Evolutionary conservation across 306 rosid species (phyloP).

Genomic region (Acacia crassicarpa): DNA sequence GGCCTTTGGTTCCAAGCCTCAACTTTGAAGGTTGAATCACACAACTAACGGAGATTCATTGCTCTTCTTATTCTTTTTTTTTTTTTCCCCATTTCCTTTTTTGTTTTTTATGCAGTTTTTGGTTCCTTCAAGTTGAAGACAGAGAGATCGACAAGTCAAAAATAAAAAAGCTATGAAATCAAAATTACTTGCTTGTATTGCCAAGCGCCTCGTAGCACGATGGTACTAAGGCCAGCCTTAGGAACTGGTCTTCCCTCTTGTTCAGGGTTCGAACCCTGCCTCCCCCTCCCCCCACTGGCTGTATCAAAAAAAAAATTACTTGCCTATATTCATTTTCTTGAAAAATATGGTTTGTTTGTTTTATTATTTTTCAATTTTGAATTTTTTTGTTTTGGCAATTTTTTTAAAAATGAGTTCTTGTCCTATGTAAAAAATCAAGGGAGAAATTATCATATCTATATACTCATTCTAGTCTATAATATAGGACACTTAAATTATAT

Average conservation of each 20-base stretch:
- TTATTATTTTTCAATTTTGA: background rate
- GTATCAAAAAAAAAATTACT: too few species aligned
- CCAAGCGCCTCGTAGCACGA: too few species aligned
- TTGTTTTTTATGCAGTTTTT: background rate
- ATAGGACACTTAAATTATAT: too few species aligned
- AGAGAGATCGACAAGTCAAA: background rate
- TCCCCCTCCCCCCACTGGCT: too few species aligned
- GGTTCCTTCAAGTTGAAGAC: background rate
- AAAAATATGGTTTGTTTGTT: background rate
- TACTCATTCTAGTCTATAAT: too few species aligned
- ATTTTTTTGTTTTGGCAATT: too few species aligned
- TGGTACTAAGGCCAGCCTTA: too few species aligned
- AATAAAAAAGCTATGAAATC: background rate
- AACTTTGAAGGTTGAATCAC: constrained; percentile 1
- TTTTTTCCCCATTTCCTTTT: too few species aligned
- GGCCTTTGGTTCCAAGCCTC: too few species aligned
- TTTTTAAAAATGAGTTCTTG: background rate
- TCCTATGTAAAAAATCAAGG: background rate
- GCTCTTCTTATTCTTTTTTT: background rate
- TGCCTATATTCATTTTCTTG: background rate
- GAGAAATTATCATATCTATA: too few species aligned
- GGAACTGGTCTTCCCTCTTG: too few species aligned
- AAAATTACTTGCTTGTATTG: background rate
- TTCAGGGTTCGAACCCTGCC: too few species aligned
- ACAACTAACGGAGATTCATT: background rate